A percentile compares a stretch with the other conserved stretches of the same genome.
Evolutionary conservation across 1,139 yeast species (phyloP).

Genomic region (Saccharomyces pastorianus): DNA sequence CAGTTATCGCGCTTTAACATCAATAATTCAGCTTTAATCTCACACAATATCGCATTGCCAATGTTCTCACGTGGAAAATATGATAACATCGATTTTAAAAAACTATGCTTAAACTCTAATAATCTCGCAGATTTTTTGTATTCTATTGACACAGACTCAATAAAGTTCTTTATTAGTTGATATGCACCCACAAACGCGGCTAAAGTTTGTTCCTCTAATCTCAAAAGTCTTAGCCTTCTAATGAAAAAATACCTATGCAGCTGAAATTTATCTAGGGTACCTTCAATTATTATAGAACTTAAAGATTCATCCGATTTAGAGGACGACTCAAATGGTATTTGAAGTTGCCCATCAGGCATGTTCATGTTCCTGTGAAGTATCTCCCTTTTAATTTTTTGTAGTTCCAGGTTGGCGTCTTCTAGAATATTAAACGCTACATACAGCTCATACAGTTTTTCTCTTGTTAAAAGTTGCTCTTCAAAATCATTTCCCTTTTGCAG

Average conservation of each 20-base stretch:
- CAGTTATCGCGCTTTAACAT: conserved; percentile 26
- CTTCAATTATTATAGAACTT: conserved; percentile 9
- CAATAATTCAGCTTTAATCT: conserved; percentile 22
- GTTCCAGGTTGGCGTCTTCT: conserved; percentile 21
- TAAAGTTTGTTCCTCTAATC: conserved; percentile 8
- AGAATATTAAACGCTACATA: conserved; percentile 21
- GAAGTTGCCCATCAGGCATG: conserved; percentile 19
- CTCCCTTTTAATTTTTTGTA: conserved; percentile 14
- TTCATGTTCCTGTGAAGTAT: conserved; percentile 5
- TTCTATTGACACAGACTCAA: conserved; percentile 11
- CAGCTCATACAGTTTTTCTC: conserved; percentile 23
- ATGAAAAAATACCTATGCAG: conserved; percentile 20
- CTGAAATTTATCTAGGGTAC: conserved; percentile 16
- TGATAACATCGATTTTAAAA: conserved; percentile 13
- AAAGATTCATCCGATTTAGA: conserved; percentile 9
- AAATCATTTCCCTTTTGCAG: conserved; percentile 1
- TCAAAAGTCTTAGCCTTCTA: conserved; percentile 17
- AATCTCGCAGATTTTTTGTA: conserved; percentile 12
- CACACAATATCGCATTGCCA: conserved; percentile 6
- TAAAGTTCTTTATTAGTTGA: conserved; percentile 12
- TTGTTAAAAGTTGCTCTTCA: conserved; percentile 11
- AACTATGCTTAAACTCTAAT: conserved; percentile 20
- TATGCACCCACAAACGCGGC: conserved; percentile 9
- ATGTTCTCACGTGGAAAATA: conserved; percentile 6
- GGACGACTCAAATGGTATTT: conserved; percentile 15